phyloP scores from a whole-genome alignment of 1,284 basidiomycete species.

The Chalciporus piperatoides region DNA sequence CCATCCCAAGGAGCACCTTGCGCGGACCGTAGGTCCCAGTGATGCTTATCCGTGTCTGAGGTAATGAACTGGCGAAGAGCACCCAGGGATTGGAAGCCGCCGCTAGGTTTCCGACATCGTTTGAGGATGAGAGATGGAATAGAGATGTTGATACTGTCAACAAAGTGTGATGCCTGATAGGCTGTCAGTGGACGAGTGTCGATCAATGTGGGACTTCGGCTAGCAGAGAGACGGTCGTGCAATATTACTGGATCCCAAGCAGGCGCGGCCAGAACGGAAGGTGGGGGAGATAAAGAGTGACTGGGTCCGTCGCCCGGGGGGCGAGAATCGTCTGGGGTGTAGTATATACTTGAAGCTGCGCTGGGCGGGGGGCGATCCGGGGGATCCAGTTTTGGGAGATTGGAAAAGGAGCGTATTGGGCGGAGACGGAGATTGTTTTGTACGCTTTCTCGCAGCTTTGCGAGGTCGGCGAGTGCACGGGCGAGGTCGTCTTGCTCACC shows the following conservation, averaged over 20 bases:
- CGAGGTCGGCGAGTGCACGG: constrained; percentile 62
- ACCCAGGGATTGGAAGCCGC: constrained; percentile 60
- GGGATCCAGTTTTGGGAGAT: constrained; percentile 39
- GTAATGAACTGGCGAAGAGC: constrained; percentile 74
- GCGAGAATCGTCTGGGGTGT: constrained; percentile 48
- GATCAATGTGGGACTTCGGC: constrained; percentile 63
- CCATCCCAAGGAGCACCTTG: constrained; percentile 60
- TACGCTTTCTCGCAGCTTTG: constrained; percentile 63
- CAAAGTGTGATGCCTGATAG: constrained; percentile 61
- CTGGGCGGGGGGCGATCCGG: constrained; percentile 22
- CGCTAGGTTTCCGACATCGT: constrained; percentile 67
- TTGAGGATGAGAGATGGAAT: constrained; percentile 85
- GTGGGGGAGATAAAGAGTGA: constrained; percentile 3
- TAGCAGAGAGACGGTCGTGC: constrained; percentile 45
- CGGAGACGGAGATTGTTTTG: constrained; percentile 71
- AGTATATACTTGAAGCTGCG: constrained; percentile 52
- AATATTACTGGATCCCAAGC: constrained; percentile 47
- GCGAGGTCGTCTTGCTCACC: constrained; percentile 48
- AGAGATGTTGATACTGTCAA: constrained; percentile 72
- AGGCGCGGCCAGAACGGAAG: constrained; percentile 18
- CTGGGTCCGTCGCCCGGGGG: constrained; percentile 19
- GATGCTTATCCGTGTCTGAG: constrained; percentile 61
- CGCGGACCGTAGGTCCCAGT: constrained; percentile 56
- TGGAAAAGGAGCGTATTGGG: constrained; percentile 58
- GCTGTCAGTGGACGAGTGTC: constrained; percentile 72